phyloP scores from a whole-genome alignment of 768 basidiomycete genomes.

The Lactifluus rugatus region DNA sequence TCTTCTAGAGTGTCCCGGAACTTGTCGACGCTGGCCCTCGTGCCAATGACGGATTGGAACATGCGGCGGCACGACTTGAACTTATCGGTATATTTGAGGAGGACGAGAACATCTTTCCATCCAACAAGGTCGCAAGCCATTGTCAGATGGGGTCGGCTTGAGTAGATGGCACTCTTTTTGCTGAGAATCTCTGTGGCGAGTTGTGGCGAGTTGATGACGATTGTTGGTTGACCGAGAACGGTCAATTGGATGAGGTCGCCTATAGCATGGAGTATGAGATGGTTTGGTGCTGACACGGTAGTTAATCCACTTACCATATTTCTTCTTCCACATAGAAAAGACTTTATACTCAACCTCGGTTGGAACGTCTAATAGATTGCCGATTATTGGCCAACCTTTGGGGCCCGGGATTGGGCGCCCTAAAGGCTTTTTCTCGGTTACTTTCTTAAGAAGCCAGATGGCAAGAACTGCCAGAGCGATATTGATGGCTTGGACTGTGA shows the following conservation, averaged over 20 bases:
- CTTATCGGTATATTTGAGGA: constrained; percentile 19
- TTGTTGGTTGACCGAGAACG: constrained; percentile 21
- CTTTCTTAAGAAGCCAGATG: constrained; percentile 13
- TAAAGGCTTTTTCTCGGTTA: constrained; percentile 10
- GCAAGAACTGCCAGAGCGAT: constrained; percentile 8
- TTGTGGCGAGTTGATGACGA: constrained; percentile 22
- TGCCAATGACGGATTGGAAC: constrained; percentile 19
- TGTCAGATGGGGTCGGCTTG: constrained; percentile 19
- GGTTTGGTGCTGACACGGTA: background rate
- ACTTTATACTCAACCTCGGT: constrained; percentile 15
- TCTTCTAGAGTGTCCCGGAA: constrained; percentile 17
- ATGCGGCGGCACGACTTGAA: constrained; percentile 20
- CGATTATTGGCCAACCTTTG: constrained; percentile 18
- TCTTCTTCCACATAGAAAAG: constrained; percentile 12
- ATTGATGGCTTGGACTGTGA: constrained; percentile 1
- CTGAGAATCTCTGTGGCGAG: constrained; percentile 21
- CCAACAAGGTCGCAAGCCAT: constrained; percentile 21
- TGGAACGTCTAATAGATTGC: constrained; percentile 19
- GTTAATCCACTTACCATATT: constrained; percentile 13
- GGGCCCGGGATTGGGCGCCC: constrained; percentile 15
- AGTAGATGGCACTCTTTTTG: constrained; percentile 24
- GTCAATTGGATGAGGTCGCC: constrained; percentile 22
- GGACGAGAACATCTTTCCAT: constrained; percentile 18
- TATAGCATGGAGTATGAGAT: background rate
- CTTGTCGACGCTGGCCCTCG: constrained; percentile 13